A percentile compares a stretch with the other conserved stretches of the same genome.
These are phyloP conservation scores for Cyanidioschyzon merolae DNA, from an alignment of 23 red algal species.

Conservation along the genomic window DNA sequence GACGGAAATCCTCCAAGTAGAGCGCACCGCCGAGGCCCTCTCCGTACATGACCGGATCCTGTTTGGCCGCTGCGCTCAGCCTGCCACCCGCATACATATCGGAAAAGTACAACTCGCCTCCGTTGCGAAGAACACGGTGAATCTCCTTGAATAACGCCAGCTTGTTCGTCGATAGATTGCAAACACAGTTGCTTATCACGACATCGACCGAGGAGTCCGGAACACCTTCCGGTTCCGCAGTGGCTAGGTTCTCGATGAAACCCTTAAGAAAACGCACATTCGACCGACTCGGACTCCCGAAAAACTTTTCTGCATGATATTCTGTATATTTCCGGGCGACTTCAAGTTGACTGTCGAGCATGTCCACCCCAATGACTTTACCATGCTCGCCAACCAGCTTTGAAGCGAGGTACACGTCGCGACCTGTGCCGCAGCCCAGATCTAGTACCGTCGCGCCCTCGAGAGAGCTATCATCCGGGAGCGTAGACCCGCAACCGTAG, in stretches of 20 bases:
- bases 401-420: constrained; percentile 28
- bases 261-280: constrained; percentile 28
- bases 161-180: constrained; percentile 40
- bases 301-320: constrained; percentile 24
- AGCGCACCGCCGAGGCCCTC: constrained; percentile 38
- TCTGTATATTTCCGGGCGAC: constrained; percentile 27
- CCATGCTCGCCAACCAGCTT: constrained; percentile 27
- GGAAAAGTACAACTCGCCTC: constrained; percentile 47
- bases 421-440: constrained; percentile 41
- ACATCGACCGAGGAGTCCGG: constrained; percentile 23
- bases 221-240: constrained; percentile 16
- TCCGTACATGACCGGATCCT: constrained; percentile 25
- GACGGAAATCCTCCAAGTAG: constrained; percentile 31
- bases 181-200: constrained; percentile 40
- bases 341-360: constrained; percentile 26
- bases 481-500: constrained; percentile 35
- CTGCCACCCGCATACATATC: constrained; percentile 31
- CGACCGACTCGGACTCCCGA: not conserved
- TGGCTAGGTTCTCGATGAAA: constrained; percentile 28
- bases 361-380: constrained; percentile 36
- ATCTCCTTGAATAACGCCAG: constrained; percentile 21
- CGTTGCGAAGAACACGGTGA: constrained; percentile 10
- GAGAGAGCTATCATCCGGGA: constrained; percentile 6
- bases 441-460: constrained; percentile 25
- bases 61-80: not conserved